Base-by-base conservation (phyloP, 2,329 filamentous ascomycete genomes). In the Fusarium domesticum region DNA sequence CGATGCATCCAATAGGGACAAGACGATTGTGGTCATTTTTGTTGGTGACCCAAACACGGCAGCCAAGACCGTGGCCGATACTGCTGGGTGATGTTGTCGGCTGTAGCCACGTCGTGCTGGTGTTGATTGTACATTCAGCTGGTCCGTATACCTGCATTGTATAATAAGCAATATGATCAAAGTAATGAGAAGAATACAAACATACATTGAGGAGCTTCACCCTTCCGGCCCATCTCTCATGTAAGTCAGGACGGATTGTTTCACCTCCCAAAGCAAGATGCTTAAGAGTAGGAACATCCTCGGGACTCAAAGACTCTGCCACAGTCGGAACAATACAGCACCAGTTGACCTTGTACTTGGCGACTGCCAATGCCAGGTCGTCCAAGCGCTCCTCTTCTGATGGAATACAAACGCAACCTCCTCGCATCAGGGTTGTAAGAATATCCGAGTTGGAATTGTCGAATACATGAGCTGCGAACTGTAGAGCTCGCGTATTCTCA, bases 261-360 rank as follows among this genome's bases (percentile, higher is more conserved):
- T 53, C 50, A 6, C 50, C 50, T 1, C 50, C 50, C 0, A 50
- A 54, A 6, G 44, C 47, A 2, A 53, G 50, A 5, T 42, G 35
- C 7, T 39, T 23, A 1, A 53, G 50, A 0, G 15, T 19, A 3
- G 50, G 37, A 2, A 53, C 14, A 3, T 46, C 44, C 1, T 47
- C 50, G 2, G 50, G 50, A 12, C 39, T 44, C 33, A 57, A 43
- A 1, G 55, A 40, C 1, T 7, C 41, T 12, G 45, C 51, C 6
- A 57, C 47, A 0, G 54, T 53, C 12, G 54, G 54, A 1, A 54
- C 56, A 7, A 57, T 42, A 0, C 53, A 14, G 1, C 48, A 40
- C 54, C 54, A 57, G 38, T 57, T 57, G 2, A 47, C 44, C 2
- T 34, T 34, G 17, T 47, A 46, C 17, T 32, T 47, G 5, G 16